phyloP scores from a whole-genome alignment of 768 basidiomycete species.

The Trametes gibbosa region DNA sequence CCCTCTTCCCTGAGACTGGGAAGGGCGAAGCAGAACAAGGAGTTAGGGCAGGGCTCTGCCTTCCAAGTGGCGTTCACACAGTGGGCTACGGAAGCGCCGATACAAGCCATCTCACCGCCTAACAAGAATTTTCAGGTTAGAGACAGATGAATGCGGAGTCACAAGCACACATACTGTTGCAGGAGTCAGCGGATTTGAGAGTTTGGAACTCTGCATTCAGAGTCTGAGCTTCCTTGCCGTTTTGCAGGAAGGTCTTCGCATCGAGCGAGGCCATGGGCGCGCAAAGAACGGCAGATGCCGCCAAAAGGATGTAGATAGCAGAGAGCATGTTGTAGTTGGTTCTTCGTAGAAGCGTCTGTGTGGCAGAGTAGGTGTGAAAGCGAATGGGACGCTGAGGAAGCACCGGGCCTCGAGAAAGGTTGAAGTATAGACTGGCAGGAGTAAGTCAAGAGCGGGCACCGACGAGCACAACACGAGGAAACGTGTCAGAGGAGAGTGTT shows the following conservation, averaged over 20 bases:
- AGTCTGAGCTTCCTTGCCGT: slow-evolving; percentile 49
- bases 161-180: slow-evolving; percentile 37
- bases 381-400: slow-evolving; percentile 19
- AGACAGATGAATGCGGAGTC: neutral
- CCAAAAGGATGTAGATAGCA: neutral
- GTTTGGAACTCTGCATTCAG: slow-evolving; percentile 47
- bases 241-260: slow-evolving; percentile 42
- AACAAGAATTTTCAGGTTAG: slow-evolving; percentile 10
- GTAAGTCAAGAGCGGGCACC: slow-evolving; percentile 4
- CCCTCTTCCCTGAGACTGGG: slow-evolving; percentile 44
- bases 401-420: slow-evolving; percentile 27
- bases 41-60: slow-evolving; percentile 34
- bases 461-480: slow-evolving; percentile 10
- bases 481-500: neutral
- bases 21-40: slow-evolving; percentile 49
- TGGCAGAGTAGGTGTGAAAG: slow-evolving; percentile 12
- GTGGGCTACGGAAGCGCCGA: slow-evolving; percentile 37
- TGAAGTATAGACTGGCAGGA: neutral
- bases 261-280: slow-evolving; percentile 32
- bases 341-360: neutral
- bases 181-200: slow-evolving; percentile 41
- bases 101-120: slow-evolving; percentile 47
- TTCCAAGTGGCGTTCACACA: slow-evolving; percentile 45
- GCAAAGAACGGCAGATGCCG: neutral
- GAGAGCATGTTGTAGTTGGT: neutral